Evolutionary conservation across 2,329 filamentous ascomycete genomes (phyloP), one percentile per base, ranked within the genome.

Genomic region (Aureobasidium subglaciale): DNA sequence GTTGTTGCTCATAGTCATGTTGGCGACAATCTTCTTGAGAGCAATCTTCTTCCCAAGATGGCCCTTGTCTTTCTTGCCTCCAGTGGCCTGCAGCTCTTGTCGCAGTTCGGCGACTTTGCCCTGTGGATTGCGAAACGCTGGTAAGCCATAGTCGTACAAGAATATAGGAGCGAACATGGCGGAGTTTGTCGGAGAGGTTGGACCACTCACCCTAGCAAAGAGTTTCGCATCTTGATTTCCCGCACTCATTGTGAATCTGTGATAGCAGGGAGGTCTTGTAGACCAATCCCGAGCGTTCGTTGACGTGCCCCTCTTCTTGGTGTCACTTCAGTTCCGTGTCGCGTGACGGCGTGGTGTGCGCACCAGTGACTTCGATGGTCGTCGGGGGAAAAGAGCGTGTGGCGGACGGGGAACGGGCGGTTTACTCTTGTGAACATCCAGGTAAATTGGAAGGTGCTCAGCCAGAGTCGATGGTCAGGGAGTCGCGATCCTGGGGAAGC

Each of bases 1-100:
- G 68, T 97, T 99, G 75, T 99, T 99, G 82, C 92, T 97, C 93
- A 99, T 99, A 62, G 93, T 99, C 93, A 99, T 99, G 71, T 99
- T 99, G 70, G 93, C 93, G 65, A 99, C 93, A 64, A 99, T 97
- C 80, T 96, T 96, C 81, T 99, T 99, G 60, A 99, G 80, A 10
- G 93, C 91, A 68, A 96, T 95, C 82, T 97, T 97, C 80, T 97
- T 99, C 62, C 84, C 84, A 41, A 86, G 82, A 74, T 90, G 87
- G 75, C 95, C 96, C 81, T 96, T 97, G 77, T 99, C 93, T 78
- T 97, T 99, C 79, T 95, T 96, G 63, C 88, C 87, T 69, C 90
- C 90, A 73, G 86, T 89, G 35, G 58, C 55, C 35, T 65, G 59
- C 69, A 99, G 83, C 78, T 99, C 93, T 70, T 88, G 83, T 71